Base-by-base conservation (phyloP, 495 filamentous ascomycete species). In the Parathielavia appendiculata region DNA sequence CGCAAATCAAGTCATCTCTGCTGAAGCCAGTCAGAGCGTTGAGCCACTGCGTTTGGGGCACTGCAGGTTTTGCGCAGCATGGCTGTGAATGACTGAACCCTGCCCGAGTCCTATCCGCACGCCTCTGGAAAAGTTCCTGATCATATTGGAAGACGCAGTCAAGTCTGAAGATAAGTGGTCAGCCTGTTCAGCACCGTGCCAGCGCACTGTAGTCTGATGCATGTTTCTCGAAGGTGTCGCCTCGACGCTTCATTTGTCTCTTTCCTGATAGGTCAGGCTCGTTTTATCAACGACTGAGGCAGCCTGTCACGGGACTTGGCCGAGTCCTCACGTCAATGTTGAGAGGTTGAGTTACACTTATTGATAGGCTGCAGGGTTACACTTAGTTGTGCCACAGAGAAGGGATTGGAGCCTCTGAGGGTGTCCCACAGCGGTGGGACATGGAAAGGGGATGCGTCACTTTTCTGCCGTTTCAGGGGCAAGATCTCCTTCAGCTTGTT, bases 221-320 rank as follows among this genome's bases (percentile, higher is more conserved):
- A 4, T 9, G 13, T 32, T 23, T 34, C 5, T 26, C 17, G n/a
- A 50, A 36, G 30, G 8, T 14, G 22, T 34, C 4, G 13, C 8
- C 14, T 5, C 9, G 22, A 16, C 38, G 34, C 23, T n/a, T 44
- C 11, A 13, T 41, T 9, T 16, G 35, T 9, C 17, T 6, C 16
- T 4, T 30, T 11, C 10, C 9, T 54, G 52, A 54, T 44, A 54
- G 52, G 52, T 6, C 41, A 26, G 30, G 13, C 12, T 35, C 12
- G 52, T 54, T 46, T 34, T 40, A 54, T 41, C 17, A 54, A 23
- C 39, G 17, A 23, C 52, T 14, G 54, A 56, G 54, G 54, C 45
- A 50, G 17, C 55, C 44, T 16, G 46, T 57, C 55, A 56, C 36
- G 54, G 54, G 54, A 56, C 20, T n/a, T 5, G 9, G 36, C 5